These are phyloP conservation scores for Vigna unguiculata DNA, from an alignment of 306 rosid species.

Conservation along the genomic window DNA sequence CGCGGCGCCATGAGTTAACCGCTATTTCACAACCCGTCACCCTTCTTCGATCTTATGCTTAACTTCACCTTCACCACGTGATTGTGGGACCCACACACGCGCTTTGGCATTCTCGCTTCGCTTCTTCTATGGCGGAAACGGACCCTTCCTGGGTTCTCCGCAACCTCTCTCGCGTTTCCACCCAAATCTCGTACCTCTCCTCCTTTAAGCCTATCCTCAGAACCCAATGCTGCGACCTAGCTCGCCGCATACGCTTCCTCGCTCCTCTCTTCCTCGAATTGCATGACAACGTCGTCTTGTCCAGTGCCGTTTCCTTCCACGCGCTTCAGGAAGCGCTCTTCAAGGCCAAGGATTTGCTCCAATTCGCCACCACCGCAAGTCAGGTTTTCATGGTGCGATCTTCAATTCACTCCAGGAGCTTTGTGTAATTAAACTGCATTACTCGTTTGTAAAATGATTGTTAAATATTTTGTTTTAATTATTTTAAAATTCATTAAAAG, in stretches of 20 bases:
- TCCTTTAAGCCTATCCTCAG: slow-evolving; percentile 42
- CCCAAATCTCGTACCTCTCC: slow-evolving; percentile 39
- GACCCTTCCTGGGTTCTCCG: background rate
- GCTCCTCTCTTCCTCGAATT: slow-evolving; percentile 47
- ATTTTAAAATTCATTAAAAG: background rate
- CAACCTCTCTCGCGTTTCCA: slow-evolving; percentile 22
- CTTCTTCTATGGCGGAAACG: slow-evolving; percentile 2
- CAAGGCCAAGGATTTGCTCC: slow-evolving; percentile 44
- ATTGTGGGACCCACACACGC: background rate
- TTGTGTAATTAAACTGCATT: background rate
- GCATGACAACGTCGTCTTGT: slow-evolving; percentile 12
- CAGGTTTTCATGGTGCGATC: slow-evolving; percentile 50
- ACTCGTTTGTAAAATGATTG: background rate
- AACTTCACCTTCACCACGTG: background rate
- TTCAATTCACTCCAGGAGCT: background rate
- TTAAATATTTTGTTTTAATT: background rate
- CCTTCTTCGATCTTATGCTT: no score
- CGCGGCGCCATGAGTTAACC: background rate
- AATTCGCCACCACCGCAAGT: slow-evolving; percentile 37
- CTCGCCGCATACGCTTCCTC: slow-evolving; percentile 48
- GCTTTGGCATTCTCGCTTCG: background rate
- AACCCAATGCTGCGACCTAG: slow-evolving; percentile 48
- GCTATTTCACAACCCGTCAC: no score
- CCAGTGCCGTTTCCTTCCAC: background rate
- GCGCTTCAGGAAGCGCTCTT: slow-evolving; percentile 33